Conservation (phyloP, 1,139 yeast species). For the Diutina scorzettiae region DNA sequence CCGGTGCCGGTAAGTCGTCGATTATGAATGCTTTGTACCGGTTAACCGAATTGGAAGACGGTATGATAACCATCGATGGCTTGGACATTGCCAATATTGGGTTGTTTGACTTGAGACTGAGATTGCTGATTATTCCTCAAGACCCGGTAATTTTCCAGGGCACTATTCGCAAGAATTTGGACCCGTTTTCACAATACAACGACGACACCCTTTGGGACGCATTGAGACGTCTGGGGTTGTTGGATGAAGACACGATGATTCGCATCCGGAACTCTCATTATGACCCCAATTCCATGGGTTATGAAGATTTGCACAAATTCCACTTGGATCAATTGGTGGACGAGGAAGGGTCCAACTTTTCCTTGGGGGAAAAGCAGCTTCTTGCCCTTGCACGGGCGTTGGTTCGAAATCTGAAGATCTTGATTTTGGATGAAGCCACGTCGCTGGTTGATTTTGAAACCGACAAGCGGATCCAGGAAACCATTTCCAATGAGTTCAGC, state of each 20-base stretch:
- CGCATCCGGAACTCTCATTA: constrained; percentile 11
- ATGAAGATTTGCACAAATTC: constrained; percentile 40
- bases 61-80: constrained; percentile 46
- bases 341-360: constrained; percentile 65
- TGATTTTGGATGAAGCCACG: constrained; percentile 74
- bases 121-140: constrained; percentile 55
- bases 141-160: constrained; percentile 68
- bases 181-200: constrained; percentile 42
- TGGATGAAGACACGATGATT: constrained; percentile 23
- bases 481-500: constrained; percentile 48
- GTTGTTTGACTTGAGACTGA: constrained; percentile 29
- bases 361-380: constrained; percentile 69
- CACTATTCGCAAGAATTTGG: constrained; percentile 51
- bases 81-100: constrained; percentile 36
- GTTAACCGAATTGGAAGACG: constrained; percentile 41
- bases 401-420: constrained; percentile 51
- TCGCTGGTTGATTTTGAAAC: constrained; percentile 75
- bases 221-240: constrained; percentile 49
- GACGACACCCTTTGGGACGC: constrained; percentile 44
- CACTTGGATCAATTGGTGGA: constrained; percentile 56
- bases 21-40: constrained; percentile 58
- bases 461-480: constrained; percentile 55
- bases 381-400: constrained; percentile 68
- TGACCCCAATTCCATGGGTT: constrained; percentile 8
- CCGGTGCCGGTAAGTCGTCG: constrained; percentile 72